Base-by-base conservation (phyloP, 495 filamentous ascomycete species). In the Xanthoparmelia taractica region DNA sequence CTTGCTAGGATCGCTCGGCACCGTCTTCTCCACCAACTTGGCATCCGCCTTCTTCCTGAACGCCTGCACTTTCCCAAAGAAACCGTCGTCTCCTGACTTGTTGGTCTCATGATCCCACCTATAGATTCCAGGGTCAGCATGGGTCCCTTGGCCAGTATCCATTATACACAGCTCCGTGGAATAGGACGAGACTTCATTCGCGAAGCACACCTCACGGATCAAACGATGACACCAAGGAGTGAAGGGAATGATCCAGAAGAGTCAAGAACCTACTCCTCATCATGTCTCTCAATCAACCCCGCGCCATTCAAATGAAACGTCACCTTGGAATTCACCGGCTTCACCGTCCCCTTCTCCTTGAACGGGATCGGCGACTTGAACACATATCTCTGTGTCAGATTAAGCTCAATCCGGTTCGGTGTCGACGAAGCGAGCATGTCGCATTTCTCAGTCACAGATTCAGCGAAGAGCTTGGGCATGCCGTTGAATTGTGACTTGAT, bases 381-480 rank as follows among this genome's bases (percentile, higher is more conserved):
- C 7, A 67, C 65, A 52, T 67, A 67, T 11, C 45, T 38, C 50
- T 67, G 65, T 4, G 62, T 67, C 43, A 67, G 48, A 20, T 67
- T 65, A 18, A 67, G 20, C 8, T 63, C 65, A 11, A 66, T 27
- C 25, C 25, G 8, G 10, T 34, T 40, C 15, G 48, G 15, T 17
- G 64, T 34, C 37, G 57, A 48, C 33, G 64, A 52, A 11, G 61
- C 65, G 25, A 65, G 59, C 6, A 67, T 37, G 37, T 64, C 61
- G 62, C 65, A 67, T n/a, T 57, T 67, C 62, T 65, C 23, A 17
- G 65, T 67, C 33, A 47, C 37, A 58, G 58, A 61, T 36, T 64
- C 61, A 50, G 65, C 62, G 62, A 67, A 67, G 65, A 67, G 50
- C 37, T 65, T 67, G 25, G 65, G 65, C 65, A 67, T 67, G 29